Base-by-base conservation (phyloP, 805 yeast genomes). In the Phaffomyces antillensis region DNA sequence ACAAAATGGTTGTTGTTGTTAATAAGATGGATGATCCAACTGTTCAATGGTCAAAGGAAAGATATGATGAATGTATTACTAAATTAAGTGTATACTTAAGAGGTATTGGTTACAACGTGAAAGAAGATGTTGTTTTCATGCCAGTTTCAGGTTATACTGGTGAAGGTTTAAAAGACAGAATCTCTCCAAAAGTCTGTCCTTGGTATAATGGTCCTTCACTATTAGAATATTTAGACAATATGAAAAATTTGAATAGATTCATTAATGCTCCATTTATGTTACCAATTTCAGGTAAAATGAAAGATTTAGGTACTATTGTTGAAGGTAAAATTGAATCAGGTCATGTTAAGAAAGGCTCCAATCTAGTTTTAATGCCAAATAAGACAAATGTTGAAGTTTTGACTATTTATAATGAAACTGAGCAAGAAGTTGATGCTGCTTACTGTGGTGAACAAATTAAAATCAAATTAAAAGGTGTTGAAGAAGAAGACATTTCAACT, bases 11-110 rank as follows among this genome's bases (percentile, higher is more conserved):
- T 52, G 96, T 91, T 47, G 97, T 86, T 43, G 89, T 91, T 56
- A 93, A 93, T 75, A 93, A 93, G 79, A 91, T 93, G 98, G 99
- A 93, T 70, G 99, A 93, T 63, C 85, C 96, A 40, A 93, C 99
- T 41, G 99, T 93, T 39, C 68, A 66, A 52, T 93, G 99, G 99
- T 85, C 96, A 24, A 79, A 90, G 70, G 96, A 86, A 63, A 85
- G 99, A 69, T 93, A 87, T 66, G 88, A 86, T 56, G 98, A 93
- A 73, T 93, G 98, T 78, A 89, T 86, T 52, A 67, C 79, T 55
- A 93, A 91, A 68, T 72, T 95, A 53, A 79, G 80, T 23, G 60
- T 64, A 40, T 93, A 81, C 75, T 76, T 93, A 66, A 87, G 79
- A 63, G 91, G 89, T 58, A 83, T 87, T 60, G 99, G 99, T 39